Evolutionary conservation across 495 filamentous ascomycete genomes (phyloP).

Genomic region (Talaromyces liani): DNA sequence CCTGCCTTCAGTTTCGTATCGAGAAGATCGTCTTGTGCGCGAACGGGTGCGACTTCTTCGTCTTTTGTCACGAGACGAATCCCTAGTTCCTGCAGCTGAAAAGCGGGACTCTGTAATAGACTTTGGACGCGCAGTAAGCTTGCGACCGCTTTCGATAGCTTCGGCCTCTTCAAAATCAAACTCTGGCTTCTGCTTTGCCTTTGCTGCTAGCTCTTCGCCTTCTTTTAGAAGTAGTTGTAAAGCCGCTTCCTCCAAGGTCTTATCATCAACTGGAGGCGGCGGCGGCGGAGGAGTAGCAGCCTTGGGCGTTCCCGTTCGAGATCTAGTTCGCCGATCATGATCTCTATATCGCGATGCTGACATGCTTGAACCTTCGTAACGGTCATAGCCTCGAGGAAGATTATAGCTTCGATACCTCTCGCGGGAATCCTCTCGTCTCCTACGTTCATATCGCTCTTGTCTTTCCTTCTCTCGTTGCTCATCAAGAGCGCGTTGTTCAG

Average conservation of each 20-base stretch:
- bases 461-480: slow-evolving; percentile 48
- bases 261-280: slow-evolving; percentile 42
- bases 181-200: slow-evolving; percentile 49
- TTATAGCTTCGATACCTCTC: slow-evolving; percentile 27
- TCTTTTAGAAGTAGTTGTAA: slow-evolving; percentile 50
- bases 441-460: slow-evolving; percentile 44
- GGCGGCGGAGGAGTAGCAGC: slow-evolving; percentile 32
- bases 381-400: slow-evolving; percentile 28
- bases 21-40: slow-evolving; percentile 19
- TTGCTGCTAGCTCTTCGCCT: slow-evolving; percentile 53
- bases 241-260: slow-evolving; percentile 50
- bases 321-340: slow-evolving; percentile 27
- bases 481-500: slow-evolving; percentile 42
- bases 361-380: slow-evolving; percentile 4
- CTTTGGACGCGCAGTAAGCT: slow-evolving; percentile 22
- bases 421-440: slow-evolving; percentile 35
- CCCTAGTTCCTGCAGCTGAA: slow-evolving; percentile 18
- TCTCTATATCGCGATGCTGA: slow-evolving; percentile 24
- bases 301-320: slow-evolving; percentile 27
- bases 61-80: slow-evolving; percentile 10
- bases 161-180: slow-evolving; percentile 49
- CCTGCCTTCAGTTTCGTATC: slow-evolving; percentile 21
- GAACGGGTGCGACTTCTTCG: slow-evolving; percentile 17
- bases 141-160: slow-evolving; percentile 39
- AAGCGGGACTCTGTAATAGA: slow-evolving; percentile 22